These are phyloP conservation scores for Podila horticola DNA, from an alignment of 192 early-diverging fungal species.

Conservation along the genomic window DNA sequence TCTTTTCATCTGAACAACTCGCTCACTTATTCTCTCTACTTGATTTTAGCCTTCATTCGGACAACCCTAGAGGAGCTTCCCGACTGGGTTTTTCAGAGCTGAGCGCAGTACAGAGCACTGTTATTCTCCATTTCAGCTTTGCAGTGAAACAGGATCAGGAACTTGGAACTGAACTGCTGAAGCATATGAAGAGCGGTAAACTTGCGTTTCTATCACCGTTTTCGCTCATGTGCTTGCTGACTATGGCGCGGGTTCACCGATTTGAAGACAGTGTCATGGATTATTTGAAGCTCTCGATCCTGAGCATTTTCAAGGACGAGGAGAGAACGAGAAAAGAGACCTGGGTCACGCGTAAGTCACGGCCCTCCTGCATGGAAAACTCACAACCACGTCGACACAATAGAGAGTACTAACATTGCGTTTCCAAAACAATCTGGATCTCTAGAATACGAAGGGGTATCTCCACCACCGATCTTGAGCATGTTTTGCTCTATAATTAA, in stretches of 20 bases:
- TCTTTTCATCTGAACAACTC: constrained; percentile 1
- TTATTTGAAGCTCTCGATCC: constrained; percentile 57
- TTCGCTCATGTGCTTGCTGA: constrained; percentile 72
- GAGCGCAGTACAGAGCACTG: constrained; percentile 70
- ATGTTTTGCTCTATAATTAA: constrained; percentile 56
- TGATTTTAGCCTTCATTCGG: constrained; percentile 27
- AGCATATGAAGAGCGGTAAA: constrained; percentile 59
- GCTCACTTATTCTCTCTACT: constrained; percentile 13
- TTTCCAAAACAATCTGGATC: neutral
- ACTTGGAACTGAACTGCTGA: constrained; percentile 63
- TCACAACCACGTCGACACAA: too few relatives aligned
- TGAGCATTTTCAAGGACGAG: constrained; percentile 55
- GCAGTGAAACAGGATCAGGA: constrained; percentile 80
- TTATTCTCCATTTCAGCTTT: constrained; percentile 78
- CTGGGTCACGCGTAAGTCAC: constrained; percentile 55
- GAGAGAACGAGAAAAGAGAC: constrained; percentile 54
- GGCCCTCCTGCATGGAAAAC: neutral
- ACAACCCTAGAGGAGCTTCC: constrained; percentile 24
- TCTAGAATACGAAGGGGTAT: constrained; percentile 35
- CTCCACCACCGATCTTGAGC: constrained; percentile 9
- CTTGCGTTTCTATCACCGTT: constrained; percentile 63
- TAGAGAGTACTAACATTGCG: neutral
- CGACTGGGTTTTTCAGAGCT: constrained; percentile 48
- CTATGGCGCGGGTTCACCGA: constrained; percentile 75
- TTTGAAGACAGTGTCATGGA: constrained; percentile 72